Evolutionary conservation across 2,329 filamentous ascomycete genomes (phyloP).

Genomic region (Monascus ruber): DNA sequence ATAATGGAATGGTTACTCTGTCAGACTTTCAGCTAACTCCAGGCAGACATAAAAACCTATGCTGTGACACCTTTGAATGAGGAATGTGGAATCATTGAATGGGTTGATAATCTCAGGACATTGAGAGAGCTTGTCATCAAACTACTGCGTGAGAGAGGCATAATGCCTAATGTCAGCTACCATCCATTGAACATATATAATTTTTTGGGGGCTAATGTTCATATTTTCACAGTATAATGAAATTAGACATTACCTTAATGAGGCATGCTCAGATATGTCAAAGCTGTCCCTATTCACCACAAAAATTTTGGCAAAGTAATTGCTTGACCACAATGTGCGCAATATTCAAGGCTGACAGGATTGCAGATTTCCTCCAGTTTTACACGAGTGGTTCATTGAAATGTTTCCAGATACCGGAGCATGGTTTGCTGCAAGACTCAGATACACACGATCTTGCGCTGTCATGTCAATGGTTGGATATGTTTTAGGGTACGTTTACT

Average conservation of each 20-base stretch:
- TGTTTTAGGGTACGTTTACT: constrained; percentile 53
- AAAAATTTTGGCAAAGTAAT: constrained; percentile 39
- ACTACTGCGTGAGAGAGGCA: constrained; percentile 64
- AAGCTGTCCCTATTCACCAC: constrained; percentile 64
- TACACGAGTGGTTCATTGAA: constrained; percentile 91
- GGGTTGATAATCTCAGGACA: constrained; percentile 92
- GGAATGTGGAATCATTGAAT: constrained; percentile 95
- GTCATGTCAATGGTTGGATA: constrained; percentile 99
- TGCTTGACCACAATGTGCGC: background rate
- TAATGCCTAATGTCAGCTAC: constrained; percentile 38
- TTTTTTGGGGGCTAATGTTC: constrained; percentile 1
- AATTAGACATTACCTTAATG: constrained; percentile 49
- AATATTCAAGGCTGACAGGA: constrained; percentile 3
- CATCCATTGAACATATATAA: background rate
- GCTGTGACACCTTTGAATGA: constrained; percentile 94
- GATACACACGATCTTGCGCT: constrained; percentile 85
- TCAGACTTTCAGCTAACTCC: constrained; percentile 3
- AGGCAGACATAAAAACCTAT: constrained; percentile 75
- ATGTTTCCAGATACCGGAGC: constrained; percentile 85
- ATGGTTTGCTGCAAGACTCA: constrained; percentile 81
- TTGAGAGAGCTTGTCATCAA: constrained; percentile 79
- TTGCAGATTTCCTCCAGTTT: constrained; percentile 62
- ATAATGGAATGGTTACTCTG: too few species aligned
- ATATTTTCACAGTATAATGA: constrained; percentile 50
- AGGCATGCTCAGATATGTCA: constrained; percentile 50